Percentiles rank a stretch among this genome's conserved stretches.
Conservation (phyloP, 805 yeast genomes). For the Metschnikowia bowlesiae region DNA sequence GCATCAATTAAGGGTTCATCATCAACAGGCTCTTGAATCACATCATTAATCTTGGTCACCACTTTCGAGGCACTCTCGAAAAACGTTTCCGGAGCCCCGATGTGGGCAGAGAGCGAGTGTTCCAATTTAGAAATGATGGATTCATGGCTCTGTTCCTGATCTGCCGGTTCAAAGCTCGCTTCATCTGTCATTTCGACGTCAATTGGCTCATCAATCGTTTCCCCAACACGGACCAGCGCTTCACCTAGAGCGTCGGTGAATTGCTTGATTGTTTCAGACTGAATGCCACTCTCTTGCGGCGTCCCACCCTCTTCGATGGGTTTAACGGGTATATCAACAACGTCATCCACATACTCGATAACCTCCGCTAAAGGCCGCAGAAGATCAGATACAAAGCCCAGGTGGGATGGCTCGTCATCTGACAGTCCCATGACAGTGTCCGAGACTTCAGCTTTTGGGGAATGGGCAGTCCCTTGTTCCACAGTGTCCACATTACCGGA, state of each 20-base stretch:
- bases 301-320: background rate
- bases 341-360: background rate
- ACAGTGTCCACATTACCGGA: background rate
- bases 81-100: background rate
- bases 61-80: background rate
- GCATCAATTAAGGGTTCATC: background rate
- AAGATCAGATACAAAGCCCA: background rate
- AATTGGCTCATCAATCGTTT: background rate
- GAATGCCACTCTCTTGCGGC: background rate
- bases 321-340: background rate
- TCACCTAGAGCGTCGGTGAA: background rate
- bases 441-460: background rate
- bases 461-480: background rate
- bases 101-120: background rate
- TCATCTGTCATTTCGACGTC: background rate
- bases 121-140: background rate
- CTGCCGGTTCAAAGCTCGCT: background rate
- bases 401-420: background rate
- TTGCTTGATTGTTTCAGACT: background rate
- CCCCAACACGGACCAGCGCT: background rate
- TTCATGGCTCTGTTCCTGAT: background rate
- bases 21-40: constrained; percentile 2
- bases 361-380: background rate
- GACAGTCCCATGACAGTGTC: background rate
- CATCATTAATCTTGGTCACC: background rate